These are phyloP conservation scores for Penicillium brevicompactum DNA, from an alignment of 2,329 filamentous ascomycete species.

Conservation along the genomic window DNA sequence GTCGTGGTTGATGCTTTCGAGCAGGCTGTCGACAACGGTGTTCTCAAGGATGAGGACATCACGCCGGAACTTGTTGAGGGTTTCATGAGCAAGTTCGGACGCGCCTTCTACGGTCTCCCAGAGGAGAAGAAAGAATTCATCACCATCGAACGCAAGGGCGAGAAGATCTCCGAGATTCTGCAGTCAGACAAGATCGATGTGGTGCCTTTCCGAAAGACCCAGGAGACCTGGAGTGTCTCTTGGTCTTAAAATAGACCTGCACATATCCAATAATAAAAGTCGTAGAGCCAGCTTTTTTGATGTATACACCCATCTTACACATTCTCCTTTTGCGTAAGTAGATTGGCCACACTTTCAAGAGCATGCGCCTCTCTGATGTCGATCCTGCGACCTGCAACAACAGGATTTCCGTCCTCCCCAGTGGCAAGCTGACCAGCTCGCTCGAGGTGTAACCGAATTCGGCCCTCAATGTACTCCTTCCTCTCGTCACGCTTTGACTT, in stretches of 20 bases:
- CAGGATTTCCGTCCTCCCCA: conserved; percentile 34
- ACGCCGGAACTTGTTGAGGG: conserved; percentile 57
- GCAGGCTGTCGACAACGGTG: conserved; percentile 55
- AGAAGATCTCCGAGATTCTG: conserved; percentile 58
- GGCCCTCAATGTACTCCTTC: conserved; percentile 78
- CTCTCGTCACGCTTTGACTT: conserved; percentile 69
- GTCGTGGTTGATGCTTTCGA: conserved; percentile 62
- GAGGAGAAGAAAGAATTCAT: conserved; percentile 54
- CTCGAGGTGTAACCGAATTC: conserved; percentile 77
- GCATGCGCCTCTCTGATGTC: conserved; percentile 43
- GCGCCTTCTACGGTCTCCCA: conserved; percentile 60
- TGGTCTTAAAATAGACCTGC: conserved; percentile 29
- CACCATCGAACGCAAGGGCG: conserved; percentile 58
- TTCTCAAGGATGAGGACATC: conserved; percentile 57
- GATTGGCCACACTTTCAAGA: conserved; percentile 42
- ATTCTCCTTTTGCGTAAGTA: conserved; percentile 34
- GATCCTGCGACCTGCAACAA: conserved; percentile 43
- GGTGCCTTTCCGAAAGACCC: conserved; percentile 66
- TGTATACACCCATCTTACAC: conserved; percentile 5
- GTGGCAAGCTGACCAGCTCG: conserved; percentile 43
- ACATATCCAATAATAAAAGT: conserved; percentile 9
- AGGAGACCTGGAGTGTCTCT: conserved; percentile 50
- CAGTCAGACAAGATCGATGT: conserved; percentile 61
- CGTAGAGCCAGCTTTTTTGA: conserved; percentile 2
- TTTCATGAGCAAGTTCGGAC: conserved; percentile 60